Percentiles rank a stretch among this genome's conserved stretches.
Evolutionary conservation across 768 basidiomycete species (phyloP).

Genomic region (Gelatoporia subvermispora): DNA sequence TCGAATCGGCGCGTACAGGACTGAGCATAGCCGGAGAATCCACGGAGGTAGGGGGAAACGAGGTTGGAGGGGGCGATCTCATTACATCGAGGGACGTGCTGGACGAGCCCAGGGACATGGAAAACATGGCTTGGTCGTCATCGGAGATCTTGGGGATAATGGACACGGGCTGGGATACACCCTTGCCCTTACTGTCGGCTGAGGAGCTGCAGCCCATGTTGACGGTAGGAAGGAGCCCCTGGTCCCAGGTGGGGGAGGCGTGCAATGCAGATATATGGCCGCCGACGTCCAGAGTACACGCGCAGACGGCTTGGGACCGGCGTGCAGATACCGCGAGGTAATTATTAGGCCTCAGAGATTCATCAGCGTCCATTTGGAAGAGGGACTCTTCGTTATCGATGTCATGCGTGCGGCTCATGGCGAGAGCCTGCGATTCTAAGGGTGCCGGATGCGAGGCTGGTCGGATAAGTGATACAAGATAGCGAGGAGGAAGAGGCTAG

Average conservation of each 20-base stretch:
- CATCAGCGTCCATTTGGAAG: constrained; percentile 48
- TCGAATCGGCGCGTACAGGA: background rate
- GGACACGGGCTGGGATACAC: constrained; percentile 46
- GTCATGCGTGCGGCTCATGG: constrained; percentile 35
- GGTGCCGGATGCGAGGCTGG: constrained; percentile 1
- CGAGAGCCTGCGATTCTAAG: constrained; percentile 22
- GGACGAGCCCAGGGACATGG: constrained; percentile 28
- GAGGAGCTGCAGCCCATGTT: constrained; percentile 7
- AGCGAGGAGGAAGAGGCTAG: constrained; percentile 4
- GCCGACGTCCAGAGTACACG: constrained; percentile 3
- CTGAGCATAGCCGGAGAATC: background rate
- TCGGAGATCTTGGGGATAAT: constrained; percentile 27
- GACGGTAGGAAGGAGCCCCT: constrained; percentile 5
- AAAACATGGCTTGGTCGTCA: constrained; percentile 20
- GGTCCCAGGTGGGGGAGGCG: constrained; percentile 4
- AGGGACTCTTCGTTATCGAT: constrained; percentile 53
- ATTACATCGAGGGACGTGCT: constrained; percentile 16
- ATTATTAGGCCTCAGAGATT: constrained; percentile 20
- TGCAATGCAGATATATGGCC: constrained; percentile 5
- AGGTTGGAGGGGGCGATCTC: constrained; percentile 21
- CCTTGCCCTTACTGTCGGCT: constrained; percentile 48
- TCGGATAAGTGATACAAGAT: constrained; percentile 18
- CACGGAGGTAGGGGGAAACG: constrained; percentile 1
- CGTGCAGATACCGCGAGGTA: constrained; percentile 22
- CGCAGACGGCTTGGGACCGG: constrained; percentile 7